Base-by-base conservation (phyloP, 1,139 yeast genomes). In the Taphrina flavorubra region DNA sequence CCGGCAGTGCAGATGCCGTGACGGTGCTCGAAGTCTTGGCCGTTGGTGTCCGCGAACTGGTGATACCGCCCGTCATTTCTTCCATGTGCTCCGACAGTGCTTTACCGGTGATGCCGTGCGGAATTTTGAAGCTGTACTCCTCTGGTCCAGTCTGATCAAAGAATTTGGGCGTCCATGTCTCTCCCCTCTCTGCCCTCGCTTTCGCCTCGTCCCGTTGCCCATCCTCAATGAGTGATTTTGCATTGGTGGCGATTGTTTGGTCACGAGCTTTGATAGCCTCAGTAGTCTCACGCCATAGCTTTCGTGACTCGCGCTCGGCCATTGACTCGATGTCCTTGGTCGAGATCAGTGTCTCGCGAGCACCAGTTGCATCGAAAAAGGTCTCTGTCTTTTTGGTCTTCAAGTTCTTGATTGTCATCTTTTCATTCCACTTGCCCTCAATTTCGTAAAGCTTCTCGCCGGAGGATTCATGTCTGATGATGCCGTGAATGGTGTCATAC, bases 341-440 rank as follows among this genome's bases (percentile, higher is more conserved):
- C 70, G 80, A 80, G 25, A 98, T 97, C 70, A 81, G 81, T 47
- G 78, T 72, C 1, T 86, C 86, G 2, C 72, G 74, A 6, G 91
- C 83, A 20, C 80, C 80, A 16, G 76, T 74, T 1, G 95, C 86
- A 76, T 94, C 96, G 73, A 87, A 87, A 31, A 91, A 83, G 0
- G 84, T 83, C 1, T 77, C 73, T 72, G 84, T 85, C 37, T 80
- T 75, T 16, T 84, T 83, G 0, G 86, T 83, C 58, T 80, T 78
- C 56, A 81, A 72, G 73, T 87, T 82, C 74, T 85, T 87, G 70
- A 92, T 85, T 69, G 87, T 85, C 85, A 94, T 88, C 1, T 87
- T 81, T 70, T 88, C 97, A 78, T 92, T 92, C 99, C 99, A 94
- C 78, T 94, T 94, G 18, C 99, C 99, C 6, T 88, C 75, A 49